Conservation (phyloP, 495 filamentous ascomycete genomes). For the Penicillium crystallinum region DNA sequence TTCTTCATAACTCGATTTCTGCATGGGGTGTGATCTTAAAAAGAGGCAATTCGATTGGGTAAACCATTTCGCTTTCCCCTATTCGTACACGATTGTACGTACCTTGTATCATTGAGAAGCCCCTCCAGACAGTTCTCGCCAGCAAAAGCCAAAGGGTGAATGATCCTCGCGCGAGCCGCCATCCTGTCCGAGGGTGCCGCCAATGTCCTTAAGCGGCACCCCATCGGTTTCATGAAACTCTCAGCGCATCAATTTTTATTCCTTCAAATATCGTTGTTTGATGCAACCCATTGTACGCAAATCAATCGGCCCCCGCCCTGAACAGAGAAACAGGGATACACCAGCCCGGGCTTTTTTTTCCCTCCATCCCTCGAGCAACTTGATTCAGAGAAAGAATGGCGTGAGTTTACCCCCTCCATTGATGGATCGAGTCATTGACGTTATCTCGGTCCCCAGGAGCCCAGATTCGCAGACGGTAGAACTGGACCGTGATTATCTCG, state of each 20-base stretch:
- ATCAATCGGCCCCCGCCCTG: slow-evolving; percentile 19
- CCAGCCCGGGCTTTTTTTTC: slow-evolving; percentile 1
- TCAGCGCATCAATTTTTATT: slow-evolving; percentile 9
- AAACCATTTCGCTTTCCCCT: slow-evolving; percentile 17
- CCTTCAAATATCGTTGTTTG: slow-evolving; percentile 11
- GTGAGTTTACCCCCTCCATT: slow-evolving; percentile 19
- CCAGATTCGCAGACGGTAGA: slow-evolving; percentile 47
- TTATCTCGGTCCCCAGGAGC: slow-evolving; percentile 29
- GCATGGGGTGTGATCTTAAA: slow-evolving; percentile 1
- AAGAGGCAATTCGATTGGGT: slow-evolving; percentile 18
- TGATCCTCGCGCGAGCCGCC: slow-evolving; percentile 24
- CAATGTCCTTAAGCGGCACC: slow-evolving; percentile 14
- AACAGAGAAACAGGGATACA: slow-evolving; percentile 13
- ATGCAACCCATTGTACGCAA: slow-evolving; percentile 12
- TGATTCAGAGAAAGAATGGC: slow-evolving; percentile 25
- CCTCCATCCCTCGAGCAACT: slow-evolving; percentile 8
- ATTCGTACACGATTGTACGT: slow-evolving; percentile 31
- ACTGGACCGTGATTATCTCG: slow-evolving; percentile 56
- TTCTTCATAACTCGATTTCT: neutral
- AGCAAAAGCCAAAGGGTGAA: slow-evolving; percentile 26
- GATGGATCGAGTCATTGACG: neutral
- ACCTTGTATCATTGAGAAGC: slow-evolving; percentile 21
- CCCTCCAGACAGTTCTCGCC: slow-evolving; percentile 21
- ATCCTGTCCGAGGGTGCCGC: slow-evolving; percentile 22
- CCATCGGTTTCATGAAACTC: slow-evolving; percentile 23